phyloP scores from a whole-genome alignment of 805 yeast genomes.

The Starmera dryadoides region DNA sequence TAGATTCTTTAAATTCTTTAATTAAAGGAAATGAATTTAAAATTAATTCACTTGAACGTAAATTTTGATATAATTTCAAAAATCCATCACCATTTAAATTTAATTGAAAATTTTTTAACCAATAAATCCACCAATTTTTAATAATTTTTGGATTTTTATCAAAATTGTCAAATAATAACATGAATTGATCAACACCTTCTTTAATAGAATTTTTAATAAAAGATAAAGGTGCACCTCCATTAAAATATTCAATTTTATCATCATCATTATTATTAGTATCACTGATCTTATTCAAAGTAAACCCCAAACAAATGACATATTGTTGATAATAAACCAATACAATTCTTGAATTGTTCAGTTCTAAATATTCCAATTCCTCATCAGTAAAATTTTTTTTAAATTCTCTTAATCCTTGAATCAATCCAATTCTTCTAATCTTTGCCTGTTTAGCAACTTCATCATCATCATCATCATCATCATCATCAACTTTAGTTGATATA shows the following conservation, averaged over 20 bases:
- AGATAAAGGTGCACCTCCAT: slow-evolving; percentile 18
- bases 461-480: no score
- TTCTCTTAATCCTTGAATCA: slow-evolving; percentile 31
- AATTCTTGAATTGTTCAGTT: slow-evolving; percentile 17
- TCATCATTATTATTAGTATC: slow-evolving; percentile 1
- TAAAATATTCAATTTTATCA: slow-evolving; percentile 7
- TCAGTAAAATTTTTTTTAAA: slow-evolving; percentile 14
- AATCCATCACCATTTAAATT: slow-evolving; percentile 26
- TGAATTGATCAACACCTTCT: slow-evolving; percentile 18
- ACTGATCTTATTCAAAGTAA: not conserved
- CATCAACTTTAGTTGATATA: not conserved
- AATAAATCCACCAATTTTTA: slow-evolving; percentile 28
- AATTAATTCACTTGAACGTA: not conserved
- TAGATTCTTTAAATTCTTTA: slow-evolving; percentile 2
- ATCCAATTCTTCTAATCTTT: slow-evolving; percentile 31
- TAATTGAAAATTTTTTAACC: slow-evolving; percentile 23
- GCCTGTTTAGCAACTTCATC: slow-evolving; percentile 27
- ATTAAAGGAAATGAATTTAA: not conserved
- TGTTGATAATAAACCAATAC: slow-evolving; percentile 5
- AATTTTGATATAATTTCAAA: slow-evolving; percentile 19
- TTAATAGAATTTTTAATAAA: slow-evolving; percentile 19
- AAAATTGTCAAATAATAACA: slow-evolving; percentile 18
- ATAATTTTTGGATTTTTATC: slow-evolving; percentile 19
- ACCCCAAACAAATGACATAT: not conserved
- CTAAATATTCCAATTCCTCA: slow-evolving; percentile 2